Conservation (phyloP, 2,329 filamentous ascomycete species). For the Penicillium sumatraense region DNA sequence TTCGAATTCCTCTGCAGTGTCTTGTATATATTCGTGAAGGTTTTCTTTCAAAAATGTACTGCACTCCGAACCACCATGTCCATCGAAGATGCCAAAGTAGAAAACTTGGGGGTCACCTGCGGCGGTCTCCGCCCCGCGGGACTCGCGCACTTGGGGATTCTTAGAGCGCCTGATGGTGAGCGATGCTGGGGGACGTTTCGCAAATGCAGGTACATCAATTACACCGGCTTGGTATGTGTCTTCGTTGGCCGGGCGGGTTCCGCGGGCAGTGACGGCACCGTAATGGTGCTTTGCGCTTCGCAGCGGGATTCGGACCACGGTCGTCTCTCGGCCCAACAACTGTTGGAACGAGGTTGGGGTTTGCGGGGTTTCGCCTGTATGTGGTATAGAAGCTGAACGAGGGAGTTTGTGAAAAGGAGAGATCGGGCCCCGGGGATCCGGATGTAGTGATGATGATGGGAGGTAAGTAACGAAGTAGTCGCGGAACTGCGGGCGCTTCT, state of each 20-base stretch:
- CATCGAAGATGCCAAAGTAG: slow-evolving; percentile 96
- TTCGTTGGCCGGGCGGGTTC: slow-evolving; percentile 87
- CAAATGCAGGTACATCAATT: slow-evolving; percentile 90
- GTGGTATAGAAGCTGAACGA: slow-evolving; percentile 80
- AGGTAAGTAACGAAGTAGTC: slow-evolving; percentile 98
- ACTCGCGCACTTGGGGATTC: slow-evolving; percentile 53
- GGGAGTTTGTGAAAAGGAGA: slow-evolving; percentile 84
- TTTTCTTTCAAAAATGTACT: slow-evolving; percentile 83
- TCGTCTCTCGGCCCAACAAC: slow-evolving; percentile 75
- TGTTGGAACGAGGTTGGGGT: slow-evolving; percentile 64
- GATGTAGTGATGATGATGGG: slow-evolving; percentile 88
- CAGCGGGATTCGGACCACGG: slow-evolving; percentile 91
- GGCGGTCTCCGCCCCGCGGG: slow-evolving; percentile 72
- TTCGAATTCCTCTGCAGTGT: slow-evolving; percentile 75
- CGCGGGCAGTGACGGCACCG: slow-evolving; percentile 76
- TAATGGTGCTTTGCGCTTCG: slow-evolving; percentile 96
- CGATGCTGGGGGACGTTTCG: slow-evolving; percentile 75
- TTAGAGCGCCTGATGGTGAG: slow-evolving; percentile 49
- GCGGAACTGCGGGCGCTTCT: slow-evolving; percentile 69
- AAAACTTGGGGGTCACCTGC: slow-evolving; percentile 94
- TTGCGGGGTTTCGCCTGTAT: slow-evolving; percentile 58
- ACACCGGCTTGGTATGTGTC: slow-evolving; percentile 94
- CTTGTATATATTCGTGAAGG: slow-evolving; percentile 87
- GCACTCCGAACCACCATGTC: slow-evolving; percentile 89
- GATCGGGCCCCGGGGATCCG: slow-evolving; percentile 70